Percentiles rank a stretch among this genome's conserved stretches.
Evolutionary conservation across 768 basidiomycete genomes (phyloP).

Genomic region (Termitomyces sp.): DNA sequence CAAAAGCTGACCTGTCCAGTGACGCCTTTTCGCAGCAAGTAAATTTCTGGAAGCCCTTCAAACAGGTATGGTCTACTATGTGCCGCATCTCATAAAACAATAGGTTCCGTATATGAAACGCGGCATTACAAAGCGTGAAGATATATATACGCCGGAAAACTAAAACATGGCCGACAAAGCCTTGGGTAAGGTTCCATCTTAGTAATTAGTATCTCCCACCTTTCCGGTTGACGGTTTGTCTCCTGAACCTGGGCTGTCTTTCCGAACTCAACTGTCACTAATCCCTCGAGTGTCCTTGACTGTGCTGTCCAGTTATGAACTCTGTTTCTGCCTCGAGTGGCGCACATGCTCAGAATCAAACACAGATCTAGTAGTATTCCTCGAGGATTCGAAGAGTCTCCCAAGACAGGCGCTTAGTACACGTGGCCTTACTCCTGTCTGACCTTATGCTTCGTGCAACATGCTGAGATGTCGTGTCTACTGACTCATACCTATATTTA

Average conservation of each 20-base stretch:
- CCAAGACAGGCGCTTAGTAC: neutral
- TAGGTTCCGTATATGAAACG: neutral
- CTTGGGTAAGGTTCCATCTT: neutral
- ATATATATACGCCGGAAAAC: neutral
- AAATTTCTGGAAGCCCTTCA: neutral
- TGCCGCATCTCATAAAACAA: neutral
- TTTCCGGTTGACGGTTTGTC: conserved; percentile 24
- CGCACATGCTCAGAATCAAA: neutral
- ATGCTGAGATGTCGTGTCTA: conserved; percentile 5
- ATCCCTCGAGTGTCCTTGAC: neutral
- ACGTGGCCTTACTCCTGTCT: neutral
- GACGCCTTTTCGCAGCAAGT: neutral
- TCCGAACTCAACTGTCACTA: neutral
- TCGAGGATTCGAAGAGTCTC: neutral
- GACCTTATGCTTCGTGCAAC: neutral
- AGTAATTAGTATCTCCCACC: neutral
- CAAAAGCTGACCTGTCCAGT: neutral
- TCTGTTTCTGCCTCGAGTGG: neutral
- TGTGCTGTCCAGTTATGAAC: neutral
- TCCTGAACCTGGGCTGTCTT: conserved; percentile 3
- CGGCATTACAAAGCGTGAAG: neutral
- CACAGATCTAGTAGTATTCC: neutral
- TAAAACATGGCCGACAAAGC: neutral
- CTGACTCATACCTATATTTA: conserved; percentile 1
- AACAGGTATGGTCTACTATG: neutral